Percentiles rank a stretch among this genome's conserved stretches.
These are phyloP conservation scores for Lactifluus piperatus DNA, from an alignment of 768 basidiomycete species.

Conservation along the genomic window DNA sequence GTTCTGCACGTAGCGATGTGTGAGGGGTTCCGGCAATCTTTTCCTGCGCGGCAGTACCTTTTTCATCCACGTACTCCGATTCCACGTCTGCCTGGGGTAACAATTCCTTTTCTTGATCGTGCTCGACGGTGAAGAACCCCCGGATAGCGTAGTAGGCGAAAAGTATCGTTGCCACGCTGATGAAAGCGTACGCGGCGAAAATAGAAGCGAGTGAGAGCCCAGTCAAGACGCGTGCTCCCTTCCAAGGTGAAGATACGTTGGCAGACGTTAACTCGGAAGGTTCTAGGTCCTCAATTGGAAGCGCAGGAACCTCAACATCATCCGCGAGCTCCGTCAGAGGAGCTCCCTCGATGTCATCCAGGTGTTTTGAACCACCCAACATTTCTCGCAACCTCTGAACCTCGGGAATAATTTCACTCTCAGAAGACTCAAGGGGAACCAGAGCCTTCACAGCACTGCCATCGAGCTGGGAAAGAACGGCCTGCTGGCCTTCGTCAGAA, in stretches of 20 bases:
- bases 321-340: neutral
- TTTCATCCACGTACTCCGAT: conserved; percentile 3
- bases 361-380: conserved; percentile 16
- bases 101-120: conserved; percentile 19
- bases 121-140: conserved; percentile 20
- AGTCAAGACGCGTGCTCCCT: conserved; percentile 1
- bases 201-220: conserved; percentile 4
- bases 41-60: conserved; percentile 2
- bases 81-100: conserved; percentile 1
- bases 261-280: neutral
- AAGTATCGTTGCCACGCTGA: conserved; percentile 22
- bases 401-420: conserved; percentile 21
- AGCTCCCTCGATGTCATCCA: conserved; percentile 23
- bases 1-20: too few species aligned
- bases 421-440: conserved; percentile 23
- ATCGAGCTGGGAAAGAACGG: conserved; percentile 25
- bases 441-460: conserved; percentile 25
- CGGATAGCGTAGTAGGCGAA: conserved; percentile 19
- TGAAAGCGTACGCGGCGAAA: conserved; percentile 15
- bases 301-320: conserved; percentile 1
- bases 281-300: neutral
- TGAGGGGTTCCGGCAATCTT: neutral
- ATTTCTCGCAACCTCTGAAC: conserved; percentile 25
- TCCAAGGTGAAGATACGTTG: neutral
- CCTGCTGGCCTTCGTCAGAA: conserved; percentile 26